phyloP scores from a whole-genome alignment of 805 yeast genomes.

The Cyberlindnera subsufficiens region DNA sequence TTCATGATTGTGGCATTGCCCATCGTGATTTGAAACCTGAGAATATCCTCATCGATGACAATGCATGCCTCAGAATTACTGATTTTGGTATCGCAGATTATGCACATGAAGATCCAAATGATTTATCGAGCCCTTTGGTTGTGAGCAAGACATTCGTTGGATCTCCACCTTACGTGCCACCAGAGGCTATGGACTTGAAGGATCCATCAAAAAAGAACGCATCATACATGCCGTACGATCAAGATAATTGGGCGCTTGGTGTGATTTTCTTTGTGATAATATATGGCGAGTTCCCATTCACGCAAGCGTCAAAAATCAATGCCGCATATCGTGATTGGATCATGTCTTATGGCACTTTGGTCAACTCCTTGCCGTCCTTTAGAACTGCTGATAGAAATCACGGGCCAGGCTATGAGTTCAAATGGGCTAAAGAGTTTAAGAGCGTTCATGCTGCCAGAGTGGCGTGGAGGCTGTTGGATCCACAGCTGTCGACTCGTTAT shows the following conservation, averaged over 20 bases:
- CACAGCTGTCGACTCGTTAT: conserved; percentile 48
- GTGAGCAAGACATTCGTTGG: conserved; percentile 51
- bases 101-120: conserved; percentile 49
- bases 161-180: conserved; percentile 77
- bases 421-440: conserved; percentile 57
- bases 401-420: conserved; percentile 71
- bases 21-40: conserved; percentile 77
- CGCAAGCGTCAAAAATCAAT: conserved; percentile 40
- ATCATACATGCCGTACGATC: conserved; percentile 56
- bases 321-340: conserved; percentile 52
- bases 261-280: conserved; percentile 57
- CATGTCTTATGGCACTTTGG: conserved; percentile 37
- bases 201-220: conserved; percentile 27
- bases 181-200: conserved; percentile 58
- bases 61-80: conserved; percentile 61
- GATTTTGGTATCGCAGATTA: conserved; percentile 74
- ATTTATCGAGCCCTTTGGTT: conserved; percentile 36
- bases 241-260: conserved; percentile 75
- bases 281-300: conserved; percentile 56
- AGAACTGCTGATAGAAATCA: conserved; percentile 38
- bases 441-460: conserved; percentile 58
- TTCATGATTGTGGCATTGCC: conserved; percentile 62
- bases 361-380: conserved; percentile 40
- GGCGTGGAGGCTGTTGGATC: conserved; percentile 72
- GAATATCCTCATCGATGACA: conserved; percentile 51